Percentiles rank a stretch among this genome's conserved stretches.
These are phyloP conservation scores for Rhynchospora breviuscula DNA, from an alignment of 176 grass and related monocot genomes.

Conservation along the genomic window DNA sequence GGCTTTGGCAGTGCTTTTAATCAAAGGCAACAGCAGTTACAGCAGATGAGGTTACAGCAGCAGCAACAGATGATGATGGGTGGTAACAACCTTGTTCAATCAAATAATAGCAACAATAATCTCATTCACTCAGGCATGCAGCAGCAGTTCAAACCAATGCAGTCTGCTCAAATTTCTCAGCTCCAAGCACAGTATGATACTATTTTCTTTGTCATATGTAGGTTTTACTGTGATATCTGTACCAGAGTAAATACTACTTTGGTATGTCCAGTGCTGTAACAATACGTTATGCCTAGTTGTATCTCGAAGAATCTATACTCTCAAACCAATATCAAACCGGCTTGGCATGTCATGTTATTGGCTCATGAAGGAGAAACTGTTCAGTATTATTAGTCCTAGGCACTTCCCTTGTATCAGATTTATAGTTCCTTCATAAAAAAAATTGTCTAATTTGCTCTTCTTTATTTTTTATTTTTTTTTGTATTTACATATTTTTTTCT, in stretches of 20 bases:
- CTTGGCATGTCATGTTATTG: neutral
- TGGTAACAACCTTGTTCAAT: constrained; percentile 16
- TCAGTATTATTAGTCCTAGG: neutral
- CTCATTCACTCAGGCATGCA: constrained; percentile 39
- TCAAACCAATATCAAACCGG: neutral
- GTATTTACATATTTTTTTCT: neutral
- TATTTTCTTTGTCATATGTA: neutral
- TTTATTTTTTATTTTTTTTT: neutral
- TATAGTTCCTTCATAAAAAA: neutral
- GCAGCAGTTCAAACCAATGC: constrained; percentile 69
- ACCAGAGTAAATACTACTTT: neutral
- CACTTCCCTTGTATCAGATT: neutral
- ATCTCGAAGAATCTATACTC: neutral
- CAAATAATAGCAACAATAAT: constrained; percentile 29
- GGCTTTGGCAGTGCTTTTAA: constrained; percentile 7
- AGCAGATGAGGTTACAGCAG: constrained; percentile 48
- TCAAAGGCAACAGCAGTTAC: constrained; percentile 36
- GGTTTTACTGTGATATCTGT: neutral
- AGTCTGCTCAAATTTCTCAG: constrained; percentile 47
- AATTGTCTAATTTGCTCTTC: neutral
- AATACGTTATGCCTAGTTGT: neutral
- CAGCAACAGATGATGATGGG: constrained; percentile 36
- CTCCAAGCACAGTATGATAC: constrained; percentile 32
- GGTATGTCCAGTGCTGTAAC: neutral
- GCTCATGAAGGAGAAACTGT: neutral